Evolutionary conservation across 2,329 filamentous ascomycete species (phyloP).

Genomic region (Xylariomycetidae sp.): DNA sequence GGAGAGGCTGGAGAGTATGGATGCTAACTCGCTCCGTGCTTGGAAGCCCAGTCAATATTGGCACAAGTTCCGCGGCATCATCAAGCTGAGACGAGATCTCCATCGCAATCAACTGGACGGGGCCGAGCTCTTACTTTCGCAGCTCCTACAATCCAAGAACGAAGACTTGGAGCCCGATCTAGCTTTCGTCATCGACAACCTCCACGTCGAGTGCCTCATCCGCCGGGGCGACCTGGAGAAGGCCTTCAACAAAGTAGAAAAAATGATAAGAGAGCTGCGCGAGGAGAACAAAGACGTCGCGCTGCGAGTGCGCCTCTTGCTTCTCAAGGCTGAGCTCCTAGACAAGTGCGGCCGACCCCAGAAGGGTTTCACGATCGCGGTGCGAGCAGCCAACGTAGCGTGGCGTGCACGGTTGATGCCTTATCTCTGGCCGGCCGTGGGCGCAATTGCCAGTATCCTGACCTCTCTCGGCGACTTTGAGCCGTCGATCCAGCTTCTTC

Average conservation of each 20-base stretch:
- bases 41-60: constrained; percentile 76
- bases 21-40: constrained; percentile 60
- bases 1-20: constrained; percentile 52
- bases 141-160: constrained; percentile 46
- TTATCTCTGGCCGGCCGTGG: constrained; percentile 68
- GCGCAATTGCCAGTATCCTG: constrained; percentile 63
- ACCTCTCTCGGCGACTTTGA: constrained; percentile 66
- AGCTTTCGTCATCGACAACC: constrained; percentile 43
- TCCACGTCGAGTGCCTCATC: constrained; percentile 48
- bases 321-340: constrained; percentile 68
- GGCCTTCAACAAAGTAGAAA: constrained; percentile 45
- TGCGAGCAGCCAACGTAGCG: constrained; percentile 71
- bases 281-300: constrained; percentile 51
- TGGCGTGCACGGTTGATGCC: constrained; percentile 65
- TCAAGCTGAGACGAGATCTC: constrained; percentile 61
- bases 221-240: constrained; percentile 43
- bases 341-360: constrained; percentile 64
- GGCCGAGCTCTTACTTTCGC: constrained; percentile 45
- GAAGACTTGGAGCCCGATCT: constrained; percentile 51
- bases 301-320: constrained; percentile 65
- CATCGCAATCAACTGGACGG: constrained; percentile 49
- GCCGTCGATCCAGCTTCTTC: constrained; percentile 59
- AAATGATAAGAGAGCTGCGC: constrained; percentile 35
- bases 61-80: constrained; percentile 60
- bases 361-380: constrained; percentile 69